phyloP scores from a whole-genome alignment of 768 basidiomycete species.

The Russula sp. region DNA sequence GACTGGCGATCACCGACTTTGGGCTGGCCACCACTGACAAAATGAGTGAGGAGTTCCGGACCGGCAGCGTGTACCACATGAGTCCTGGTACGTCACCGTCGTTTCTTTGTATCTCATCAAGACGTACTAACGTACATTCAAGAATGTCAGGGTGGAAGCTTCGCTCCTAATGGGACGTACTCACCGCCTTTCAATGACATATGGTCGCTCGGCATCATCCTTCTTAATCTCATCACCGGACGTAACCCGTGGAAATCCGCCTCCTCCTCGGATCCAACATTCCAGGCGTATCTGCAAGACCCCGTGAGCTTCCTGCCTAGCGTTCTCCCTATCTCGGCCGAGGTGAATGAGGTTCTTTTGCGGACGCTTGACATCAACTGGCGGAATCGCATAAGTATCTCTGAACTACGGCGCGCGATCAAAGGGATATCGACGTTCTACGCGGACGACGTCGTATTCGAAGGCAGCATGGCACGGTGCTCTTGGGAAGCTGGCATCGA shows the following conservation, averaged over 20 bases:
- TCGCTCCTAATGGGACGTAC: slow-evolving; percentile 62
- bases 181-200: slow-evolving; percentile 87
- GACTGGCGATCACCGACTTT: slow-evolving; percentile 89
- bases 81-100: slow-evolving; percentile 66
- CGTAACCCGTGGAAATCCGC: slow-evolving; percentile 97
- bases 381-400: slow-evolving; percentile 32
- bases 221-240: slow-evolving; percentile 91
- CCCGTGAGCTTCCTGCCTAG: slow-evolving; percentile 74
- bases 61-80: slow-evolving; percentile 98
- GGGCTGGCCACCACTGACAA: slow-evolving; percentile 88
- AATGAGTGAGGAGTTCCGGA: slow-evolving; percentile 82
- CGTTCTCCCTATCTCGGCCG: slow-evolving; percentile 35
- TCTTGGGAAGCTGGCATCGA: slow-evolving; percentile 72
- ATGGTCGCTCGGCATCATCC: slow-evolving; percentile 95
- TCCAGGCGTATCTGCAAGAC: slow-evolving; percentile 78
- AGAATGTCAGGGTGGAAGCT: slow-evolving; percentile 86
- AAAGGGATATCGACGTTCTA: slow-evolving; percentile 60
- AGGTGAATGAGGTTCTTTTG: slow-evolving; percentile 33
- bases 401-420: slow-evolving; percentile 52
- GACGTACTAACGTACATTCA: slow-evolving; percentile 27
- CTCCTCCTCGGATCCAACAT: slow-evolving; percentile 74
- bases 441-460: slow-evolving; percentile 67
- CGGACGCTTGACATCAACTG: slow-evolving; percentile 33
- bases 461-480: slow-evolving; percentile 74
- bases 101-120: slow-evolving; percentile 14